These are phyloP conservation scores for Fusarium heterosporum DNA, from an alignment of 2,329 filamentous ascomycete species.

Conservation along the genomic window DNA sequence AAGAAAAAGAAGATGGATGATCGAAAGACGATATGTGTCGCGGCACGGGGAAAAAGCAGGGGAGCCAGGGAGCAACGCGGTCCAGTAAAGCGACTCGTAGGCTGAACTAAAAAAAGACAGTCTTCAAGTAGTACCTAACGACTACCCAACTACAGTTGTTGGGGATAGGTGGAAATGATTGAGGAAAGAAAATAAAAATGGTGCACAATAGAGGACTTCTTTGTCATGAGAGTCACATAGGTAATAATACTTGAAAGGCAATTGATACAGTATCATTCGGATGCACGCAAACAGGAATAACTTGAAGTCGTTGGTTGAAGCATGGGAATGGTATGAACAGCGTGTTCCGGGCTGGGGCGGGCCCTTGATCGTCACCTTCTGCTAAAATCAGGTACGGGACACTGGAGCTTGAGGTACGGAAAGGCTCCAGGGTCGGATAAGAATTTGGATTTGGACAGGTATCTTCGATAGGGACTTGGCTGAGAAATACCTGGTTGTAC, in stretches of 20 bases:
- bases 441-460: constrained; percentile 18
- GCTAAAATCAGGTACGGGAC: constrained; percentile 30
- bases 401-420: constrained; percentile 1
- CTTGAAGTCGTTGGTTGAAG: constrained; percentile 1
- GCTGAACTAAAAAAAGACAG: constrained; percentile 21
- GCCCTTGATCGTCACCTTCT: constrained; percentile 37
- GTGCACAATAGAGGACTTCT: neutral
- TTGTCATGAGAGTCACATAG: neutral
- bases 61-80: constrained; percentile 10
- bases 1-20: constrained; percentile 39
- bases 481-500: constrained; percentile 11
- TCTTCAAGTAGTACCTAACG: neutral
- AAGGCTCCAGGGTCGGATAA: neutral
- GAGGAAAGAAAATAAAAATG: neutral
- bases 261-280: neutral
- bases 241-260: neutral
- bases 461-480: constrained; percentile 14
- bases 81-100: constrained; percentile 17
- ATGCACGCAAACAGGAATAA: constrained; percentile 5
- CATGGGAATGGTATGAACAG: constrained; percentile 40
- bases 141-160: neutral
- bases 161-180: constrained; percentile 5
- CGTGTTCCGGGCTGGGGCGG: constrained; percentile 31
- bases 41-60: constrained; percentile 34
- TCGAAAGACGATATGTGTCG: constrained; percentile 31